These are phyloP conservation scores for Phytophthora ohioensis DNA, from an alignment of 352 stramenopile genomes.

Conservation along the genomic window DNA sequence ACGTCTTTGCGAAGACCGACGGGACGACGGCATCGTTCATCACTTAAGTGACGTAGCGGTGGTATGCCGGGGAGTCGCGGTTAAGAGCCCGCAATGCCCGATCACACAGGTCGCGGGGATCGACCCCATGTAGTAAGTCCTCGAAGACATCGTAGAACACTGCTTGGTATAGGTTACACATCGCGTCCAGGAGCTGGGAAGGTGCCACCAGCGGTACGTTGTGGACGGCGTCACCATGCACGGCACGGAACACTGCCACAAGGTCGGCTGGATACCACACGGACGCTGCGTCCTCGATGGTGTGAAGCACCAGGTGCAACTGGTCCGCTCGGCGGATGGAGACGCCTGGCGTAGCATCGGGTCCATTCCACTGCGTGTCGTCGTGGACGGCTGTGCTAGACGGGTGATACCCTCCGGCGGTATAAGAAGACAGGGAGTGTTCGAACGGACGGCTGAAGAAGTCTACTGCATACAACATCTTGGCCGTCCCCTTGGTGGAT, in stretches of 20 bases:
- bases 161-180: too few relatives aligned
- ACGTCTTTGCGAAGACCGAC: too few relatives aligned
- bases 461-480: not conserved
- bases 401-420: not conserved
- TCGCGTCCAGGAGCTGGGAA: too few relatives aligned
- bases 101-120: too few relatives aligned
- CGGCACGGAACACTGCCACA: not conserved
- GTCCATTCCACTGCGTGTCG: not conserved
- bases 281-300: not conserved
- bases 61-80: too few relatives aligned
- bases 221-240: not conserved
- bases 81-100: too few relatives aligned
- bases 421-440: slow-evolving; percentile 8
- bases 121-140: too few relatives aligned
- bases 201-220: too few relatives aligned
- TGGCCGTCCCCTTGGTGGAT: not conserved
- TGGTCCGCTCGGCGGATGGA: not conserved
- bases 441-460: slow-evolving; percentile 6
- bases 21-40: too few relatives aligned
- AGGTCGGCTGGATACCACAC: not conserved
- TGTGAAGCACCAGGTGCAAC: not conserved
- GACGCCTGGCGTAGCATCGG: not conserved
- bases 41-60: too few relatives aligned
- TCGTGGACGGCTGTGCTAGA: not conserved
- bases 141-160: too few relatives aligned